phyloP scores from a whole-genome alignment of 345 rosid genomes.

The Melastoma malabathricum region DNA sequence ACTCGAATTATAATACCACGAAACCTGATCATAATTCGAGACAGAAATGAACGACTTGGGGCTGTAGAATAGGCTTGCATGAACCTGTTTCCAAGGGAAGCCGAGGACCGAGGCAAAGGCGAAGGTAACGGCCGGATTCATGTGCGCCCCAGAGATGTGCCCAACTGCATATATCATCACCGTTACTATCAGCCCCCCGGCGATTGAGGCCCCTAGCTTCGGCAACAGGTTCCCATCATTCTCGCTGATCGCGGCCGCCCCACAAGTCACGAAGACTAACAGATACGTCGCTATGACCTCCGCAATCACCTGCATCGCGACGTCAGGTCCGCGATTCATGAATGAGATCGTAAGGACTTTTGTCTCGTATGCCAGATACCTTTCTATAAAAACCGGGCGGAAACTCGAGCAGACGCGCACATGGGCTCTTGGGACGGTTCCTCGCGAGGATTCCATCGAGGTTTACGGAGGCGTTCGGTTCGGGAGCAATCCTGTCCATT shows the following conservation, averaged over 20 bases:
- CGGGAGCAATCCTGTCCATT: too few species aligned
- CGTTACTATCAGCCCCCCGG: slow-evolving; percentile 53
- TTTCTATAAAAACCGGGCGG: slow-evolving; percentile 29
- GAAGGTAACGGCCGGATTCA: slow-evolving; percentile 66
- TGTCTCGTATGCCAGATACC: slow-evolving; percentile 13
- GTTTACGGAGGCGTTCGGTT: too few species aligned
- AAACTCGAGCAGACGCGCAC: not conserved
- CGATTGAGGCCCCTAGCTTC: slow-evolving; percentile 39
- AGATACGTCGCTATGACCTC: slow-evolving; percentile 43
- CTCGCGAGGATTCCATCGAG: too few species aligned
- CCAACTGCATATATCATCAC: slow-evolving; percentile 66
- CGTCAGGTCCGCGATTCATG: too few species aligned
- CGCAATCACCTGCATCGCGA: slow-evolving; percentile 29
- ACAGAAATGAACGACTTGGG: too few species aligned
- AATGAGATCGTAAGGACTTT: not conserved
- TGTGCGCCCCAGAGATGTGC: slow-evolving; percentile 65
- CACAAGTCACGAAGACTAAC: slow-evolving; percentile 51
- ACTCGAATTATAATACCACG: too few species aligned
- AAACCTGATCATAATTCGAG: too few species aligned
- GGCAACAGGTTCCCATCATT: slow-evolving; percentile 23
- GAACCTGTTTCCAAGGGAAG: slow-evolving; percentile 60
- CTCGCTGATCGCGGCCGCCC: slow-evolving; percentile 27
- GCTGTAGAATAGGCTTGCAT: too few species aligned
- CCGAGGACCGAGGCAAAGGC: slow-evolving; percentile 38
- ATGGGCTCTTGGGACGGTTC: too few species aligned